A percentile compares a stretch with the other conserved stretches of the same genome.
phyloP scores from a whole-genome alignment of 306 rosid species.

The Vigna angularis region DNA sequence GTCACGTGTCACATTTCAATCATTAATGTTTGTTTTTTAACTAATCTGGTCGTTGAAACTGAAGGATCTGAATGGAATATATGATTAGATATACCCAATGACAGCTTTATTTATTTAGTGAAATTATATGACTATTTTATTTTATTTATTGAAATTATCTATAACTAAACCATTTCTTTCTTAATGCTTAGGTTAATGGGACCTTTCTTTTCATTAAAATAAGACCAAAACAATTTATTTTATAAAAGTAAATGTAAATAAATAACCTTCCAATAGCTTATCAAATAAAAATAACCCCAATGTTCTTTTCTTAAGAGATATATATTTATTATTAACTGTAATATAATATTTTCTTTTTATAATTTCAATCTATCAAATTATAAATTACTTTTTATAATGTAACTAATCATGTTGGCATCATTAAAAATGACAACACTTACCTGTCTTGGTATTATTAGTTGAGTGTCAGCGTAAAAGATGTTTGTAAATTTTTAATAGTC shows the following conservation, averaged over 20 bases:
- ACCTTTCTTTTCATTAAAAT: neutral
- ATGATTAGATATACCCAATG: neutral
- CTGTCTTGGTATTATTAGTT: too few species aligned
- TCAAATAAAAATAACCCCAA: too few species aligned
- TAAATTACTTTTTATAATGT: too few species aligned
- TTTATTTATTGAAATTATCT: neutral
- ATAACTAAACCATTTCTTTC: neutral
- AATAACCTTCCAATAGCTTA: neutral
- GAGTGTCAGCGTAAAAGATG: too few species aligned
- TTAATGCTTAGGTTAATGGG: neutral
- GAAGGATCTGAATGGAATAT: slow-evolving; percentile 20
- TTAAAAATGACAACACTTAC: too few species aligned
- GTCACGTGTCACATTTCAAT: neutral
- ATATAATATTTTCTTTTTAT: too few species aligned
- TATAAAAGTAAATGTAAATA: neutral
- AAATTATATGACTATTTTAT: neutral
- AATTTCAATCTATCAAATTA: too few species aligned
- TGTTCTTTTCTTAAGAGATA: too few species aligned
- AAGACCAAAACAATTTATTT: neutral
- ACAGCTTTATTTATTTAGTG: neutral
- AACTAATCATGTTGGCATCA: too few species aligned
- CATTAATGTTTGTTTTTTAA: neutral
- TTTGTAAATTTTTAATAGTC: too few species aligned
- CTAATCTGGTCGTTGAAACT: slow-evolving; percentile 1
- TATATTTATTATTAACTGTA: too few species aligned